These are phyloP conservation scores for Sclerotinia subarctica DNA, from an alignment of 2,329 filamentous ascomycete genomes.

Conservation along the genomic window DNA sequence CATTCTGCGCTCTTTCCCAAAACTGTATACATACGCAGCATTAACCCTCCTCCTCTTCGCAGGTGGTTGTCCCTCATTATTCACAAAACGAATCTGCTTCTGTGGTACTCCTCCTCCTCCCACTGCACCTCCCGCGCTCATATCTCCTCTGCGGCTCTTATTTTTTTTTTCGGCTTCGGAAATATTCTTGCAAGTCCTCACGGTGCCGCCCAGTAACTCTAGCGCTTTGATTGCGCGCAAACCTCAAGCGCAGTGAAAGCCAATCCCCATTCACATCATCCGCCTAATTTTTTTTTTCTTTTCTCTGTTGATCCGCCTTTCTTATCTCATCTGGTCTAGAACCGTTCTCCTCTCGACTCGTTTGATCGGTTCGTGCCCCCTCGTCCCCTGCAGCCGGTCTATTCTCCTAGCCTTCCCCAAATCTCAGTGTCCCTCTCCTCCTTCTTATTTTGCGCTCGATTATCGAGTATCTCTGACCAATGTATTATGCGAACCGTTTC, in stretches of 20 bases:
- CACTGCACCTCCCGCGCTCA: constrained; percentile 10
- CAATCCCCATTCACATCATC: constrained; percentile 1
- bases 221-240: constrained; percentile 4
- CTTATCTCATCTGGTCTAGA: not conserved
- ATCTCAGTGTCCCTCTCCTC: not conserved
- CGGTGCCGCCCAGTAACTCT: not conserved
- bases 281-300: not conserved
- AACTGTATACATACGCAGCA: constrained; percentile 60
- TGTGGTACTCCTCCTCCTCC: not conserved
- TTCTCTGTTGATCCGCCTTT: not conserved
- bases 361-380: too few species aligned
- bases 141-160: not conserved
- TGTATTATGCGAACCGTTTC: not conserved
- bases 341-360: not conserved
- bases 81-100: constrained; percentile 73
- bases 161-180: not conserved
- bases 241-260: constrained; percentile 7
- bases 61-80: constrained; percentile 76
- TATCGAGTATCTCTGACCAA: not conserved
- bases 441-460: not conserved
- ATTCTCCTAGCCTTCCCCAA: too few species aligned
- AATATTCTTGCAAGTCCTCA: not conserved
- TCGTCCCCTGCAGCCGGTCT: not conserved
- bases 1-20: constrained; percentile 21
- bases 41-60: constrained; percentile 76